Conservation (phyloP, 2,329 filamentous ascomycete species). For the Aspergillus ruber region DNA sequence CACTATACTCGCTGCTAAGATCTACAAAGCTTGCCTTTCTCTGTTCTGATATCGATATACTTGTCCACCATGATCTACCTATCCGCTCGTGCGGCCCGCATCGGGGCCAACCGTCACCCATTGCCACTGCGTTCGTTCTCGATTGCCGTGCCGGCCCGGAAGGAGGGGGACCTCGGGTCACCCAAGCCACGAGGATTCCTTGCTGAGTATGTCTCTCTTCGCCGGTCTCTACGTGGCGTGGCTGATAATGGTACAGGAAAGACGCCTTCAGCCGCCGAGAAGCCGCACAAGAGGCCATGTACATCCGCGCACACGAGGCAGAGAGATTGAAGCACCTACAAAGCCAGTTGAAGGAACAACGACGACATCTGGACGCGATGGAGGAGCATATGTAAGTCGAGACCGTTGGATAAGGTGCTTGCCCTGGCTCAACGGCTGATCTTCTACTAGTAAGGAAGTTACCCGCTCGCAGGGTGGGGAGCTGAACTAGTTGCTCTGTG, state of each 20-base stretch:
- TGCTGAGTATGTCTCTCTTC: slow-evolving; percentile 16
- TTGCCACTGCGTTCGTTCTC: slow-evolving; percentile 12
- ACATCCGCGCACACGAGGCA: slow-evolving; percentile 14
- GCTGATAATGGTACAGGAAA: slow-evolving; percentile 5
- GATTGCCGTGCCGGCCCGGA: slow-evolving; percentile 11
- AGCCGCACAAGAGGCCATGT: slow-evolving; percentile 11
- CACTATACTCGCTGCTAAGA: not conserved
- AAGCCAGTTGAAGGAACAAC: slow-evolving; percentile 16
- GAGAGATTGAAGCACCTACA: slow-evolving; percentile 16
- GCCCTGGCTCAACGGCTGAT: not conserved
- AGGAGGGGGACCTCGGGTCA: slow-evolving; percentile 16
- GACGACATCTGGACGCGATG: slow-evolving; percentile 19
- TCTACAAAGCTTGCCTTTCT: too few relatives aligned
- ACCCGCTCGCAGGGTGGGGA: too few relatives aligned
- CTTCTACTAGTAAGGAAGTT: not conserved
- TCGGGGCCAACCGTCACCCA: slow-evolving; percentile 6
- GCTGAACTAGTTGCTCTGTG: too few relatives aligned
- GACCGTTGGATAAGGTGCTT: not conserved
- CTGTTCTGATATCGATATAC: not conserved
- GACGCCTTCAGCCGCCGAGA: slow-evolving; percentile 16
- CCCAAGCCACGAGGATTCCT: slow-evolving; percentile 20
- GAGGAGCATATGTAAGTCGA: slow-evolving; percentile 20
- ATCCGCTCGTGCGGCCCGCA: slow-evolving; percentile 5
- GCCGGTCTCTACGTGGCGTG: too few relatives aligned
- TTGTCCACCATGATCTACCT: not conserved